Evolutionary conservation across 163 green algal species (phyloP), one percentile per base, ranked within the genome.

Genomic region (Scenedesmus sp.): DNA sequence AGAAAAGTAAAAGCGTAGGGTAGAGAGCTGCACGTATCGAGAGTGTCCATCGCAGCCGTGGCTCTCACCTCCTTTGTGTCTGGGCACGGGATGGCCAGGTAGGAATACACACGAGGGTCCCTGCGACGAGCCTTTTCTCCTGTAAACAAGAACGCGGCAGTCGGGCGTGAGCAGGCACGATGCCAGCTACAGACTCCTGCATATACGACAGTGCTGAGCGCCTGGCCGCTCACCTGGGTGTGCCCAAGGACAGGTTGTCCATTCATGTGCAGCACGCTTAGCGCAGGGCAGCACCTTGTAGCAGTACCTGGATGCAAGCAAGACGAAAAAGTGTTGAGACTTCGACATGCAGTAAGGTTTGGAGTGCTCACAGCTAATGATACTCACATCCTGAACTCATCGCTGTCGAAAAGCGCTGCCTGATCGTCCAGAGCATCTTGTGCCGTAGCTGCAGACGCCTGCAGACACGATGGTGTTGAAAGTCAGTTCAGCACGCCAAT

Each of bases 211-310:
- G 5, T 64, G 82, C 95, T 8, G 96, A 84, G 4, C 95, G 88
- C 26, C 70, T 56, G 85, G 79, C 55, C 92, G 91, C 84, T 95
- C 92, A 64, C 70, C 73, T n/a, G 88, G 88, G 56, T 92, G 96
- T 1, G 96, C 95, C 85, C 96, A 98, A 0, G 96, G 96, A 92
- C 97, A 99, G 2, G 94, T 94, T 0, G 96, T 98, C 97, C 97
- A 98, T 87, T 98, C 97, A 82, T 99, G 97, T 26, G 94, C 92
- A 64, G 95, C 97, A 10, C 94, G 90, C 86, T 97, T 97, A 81
- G 93, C 94, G 91, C 97, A 98, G 1, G 94, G 96, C 55, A 97
- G 82, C 34, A 98, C 95, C 83, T 93, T 93, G 92, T 93, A 93
- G 76, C 92, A 93, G 60, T 93, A 79, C 70, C 70, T 79, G 23